Conservation (phyloP, 306 rosid species). For the Sophora flavescens region DNA sequence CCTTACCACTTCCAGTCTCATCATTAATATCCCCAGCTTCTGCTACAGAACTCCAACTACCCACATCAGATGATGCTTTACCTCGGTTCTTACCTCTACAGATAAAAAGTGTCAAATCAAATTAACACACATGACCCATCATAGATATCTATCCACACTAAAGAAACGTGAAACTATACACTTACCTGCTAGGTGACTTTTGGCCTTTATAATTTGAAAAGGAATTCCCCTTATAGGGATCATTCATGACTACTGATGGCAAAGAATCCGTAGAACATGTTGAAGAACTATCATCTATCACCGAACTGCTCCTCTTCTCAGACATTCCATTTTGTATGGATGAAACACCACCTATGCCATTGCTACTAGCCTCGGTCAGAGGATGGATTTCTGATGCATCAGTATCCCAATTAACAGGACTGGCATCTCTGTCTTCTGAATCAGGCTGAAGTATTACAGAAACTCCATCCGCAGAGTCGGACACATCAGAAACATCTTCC, state of each 20-base stretch:
- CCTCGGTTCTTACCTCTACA: constrained; percentile 75
- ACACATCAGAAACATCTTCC: constrained; percentile 83
- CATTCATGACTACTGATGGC: constrained; percentile 78
- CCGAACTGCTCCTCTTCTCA: constrained; percentile 69
- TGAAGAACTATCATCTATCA: constrained; percentile 97
- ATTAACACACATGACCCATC: not conserved
- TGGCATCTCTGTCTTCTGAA: constrained; percentile 91
- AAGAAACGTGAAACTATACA: constrained; percentile 15
- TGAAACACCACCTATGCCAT: constrained; percentile 62
- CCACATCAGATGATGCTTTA: constrained; percentile 61
- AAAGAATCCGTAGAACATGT: constrained; percentile 95
- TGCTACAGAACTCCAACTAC: constrained; percentile 63
- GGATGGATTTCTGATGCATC: constrained; percentile 94
- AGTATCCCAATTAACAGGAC: constrained; percentile 92
- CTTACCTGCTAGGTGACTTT: constrained; percentile 78
- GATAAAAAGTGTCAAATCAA: constrained; percentile 41
- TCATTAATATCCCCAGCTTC: constrained; percentile 57
- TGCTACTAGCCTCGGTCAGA: constrained; percentile 69
- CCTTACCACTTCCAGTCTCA: constrained; percentile 64
- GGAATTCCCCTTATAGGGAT: constrained; percentile 61
- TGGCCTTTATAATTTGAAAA: constrained; percentile 66
- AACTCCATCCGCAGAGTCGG: constrained; percentile 86
- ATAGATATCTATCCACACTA: not conserved
- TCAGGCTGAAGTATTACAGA: constrained; percentile 73
- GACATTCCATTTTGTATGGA: constrained; percentile 68